phyloP scores from a whole-genome alignment of 2,329 filamentous ascomycete species.

The Phoma sp. region DNA sequence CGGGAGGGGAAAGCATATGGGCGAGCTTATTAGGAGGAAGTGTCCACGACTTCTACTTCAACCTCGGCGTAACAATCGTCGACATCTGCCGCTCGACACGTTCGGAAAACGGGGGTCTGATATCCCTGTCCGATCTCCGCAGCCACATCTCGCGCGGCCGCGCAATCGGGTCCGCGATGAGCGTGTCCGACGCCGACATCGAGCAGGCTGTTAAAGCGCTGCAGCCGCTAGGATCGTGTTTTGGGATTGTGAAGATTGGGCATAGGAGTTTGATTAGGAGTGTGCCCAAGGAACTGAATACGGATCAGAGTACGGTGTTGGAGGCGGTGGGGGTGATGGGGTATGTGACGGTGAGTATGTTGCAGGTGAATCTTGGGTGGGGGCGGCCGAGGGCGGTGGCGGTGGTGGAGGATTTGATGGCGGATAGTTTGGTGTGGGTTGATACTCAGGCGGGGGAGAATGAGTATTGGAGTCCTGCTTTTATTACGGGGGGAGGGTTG shows the following conservation, averaged over 20 bases:
- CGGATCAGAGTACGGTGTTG: slow-evolving; percentile 88
- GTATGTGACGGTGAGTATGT: slow-evolving; percentile 88
- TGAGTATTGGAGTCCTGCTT: slow-evolving; percentile 91
- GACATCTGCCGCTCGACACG: slow-evolving; percentile 89
- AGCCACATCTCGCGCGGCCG: slow-evolving; percentile 76
- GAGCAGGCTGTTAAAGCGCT: slow-evolving; percentile 87
- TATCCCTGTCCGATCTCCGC: slow-evolving; percentile 81
- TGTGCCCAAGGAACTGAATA: slow-evolving; percentile 93
- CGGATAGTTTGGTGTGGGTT: slow-evolving; percentile 92
- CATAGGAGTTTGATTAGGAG: slow-evolving; percentile 87
- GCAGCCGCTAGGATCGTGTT: slow-evolving; percentile 85
- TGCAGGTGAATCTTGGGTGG: slow-evolving; percentile 87
- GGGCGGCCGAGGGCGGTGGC: slow-evolving; percentile 84
- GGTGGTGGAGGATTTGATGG: slow-evolving; percentile 86
- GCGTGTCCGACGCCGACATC: slow-evolving; percentile 91
- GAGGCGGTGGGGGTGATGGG: slow-evolving; percentile 91
- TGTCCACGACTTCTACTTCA: slow-evolving; percentile 99
- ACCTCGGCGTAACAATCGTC: slow-evolving; percentile 92
- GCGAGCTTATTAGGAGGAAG: slow-evolving; percentile 88
- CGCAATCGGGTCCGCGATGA: slow-evolving; percentile 71
- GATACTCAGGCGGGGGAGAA: slow-evolving; percentile 85
- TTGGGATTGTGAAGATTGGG: slow-evolving; percentile 84
- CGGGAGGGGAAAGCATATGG: slow-evolving; percentile 75
- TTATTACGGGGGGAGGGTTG: slow-evolving; percentile 58
- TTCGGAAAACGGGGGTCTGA: slow-evolving; percentile 89